phyloP scores from a whole-genome alignment of 306 rosid species.

The Alnus glutinosa region DNA sequence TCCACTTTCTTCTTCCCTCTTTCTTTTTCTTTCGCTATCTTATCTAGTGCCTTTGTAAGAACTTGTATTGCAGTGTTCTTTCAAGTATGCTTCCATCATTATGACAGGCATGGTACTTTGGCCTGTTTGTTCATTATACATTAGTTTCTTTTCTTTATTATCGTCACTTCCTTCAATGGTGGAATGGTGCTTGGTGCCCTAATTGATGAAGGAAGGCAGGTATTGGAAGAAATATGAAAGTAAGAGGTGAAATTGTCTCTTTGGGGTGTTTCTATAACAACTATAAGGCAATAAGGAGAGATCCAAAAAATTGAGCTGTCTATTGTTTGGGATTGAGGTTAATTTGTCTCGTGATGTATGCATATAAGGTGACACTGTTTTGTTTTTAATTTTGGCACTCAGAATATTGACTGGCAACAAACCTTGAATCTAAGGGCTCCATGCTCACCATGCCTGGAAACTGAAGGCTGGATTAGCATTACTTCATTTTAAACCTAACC shows the following conservation, averaged over 20 bases:
- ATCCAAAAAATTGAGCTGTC: neutral
- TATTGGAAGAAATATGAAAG: neutral
- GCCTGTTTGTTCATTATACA: neutral
- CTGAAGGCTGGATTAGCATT: neutral
- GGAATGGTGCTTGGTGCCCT: neutral
- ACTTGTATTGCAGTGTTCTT: neutral
- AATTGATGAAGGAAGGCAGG: neutral
- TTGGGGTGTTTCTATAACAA: neutral
- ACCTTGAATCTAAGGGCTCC: neutral
- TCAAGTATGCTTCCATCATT: neutral
- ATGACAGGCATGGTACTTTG: neutral
- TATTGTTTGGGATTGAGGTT: neutral
- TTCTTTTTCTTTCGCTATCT: too few species aligned
- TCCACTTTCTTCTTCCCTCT: too few species aligned
- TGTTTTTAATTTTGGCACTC: neutral
- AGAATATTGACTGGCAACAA: neutral
- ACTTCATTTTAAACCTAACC: neutral
- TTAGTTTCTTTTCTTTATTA: neutral
- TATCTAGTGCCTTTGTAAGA: neutral
- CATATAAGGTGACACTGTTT: neutral
- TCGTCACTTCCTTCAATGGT: neutral
- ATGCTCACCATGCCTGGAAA: neutral
- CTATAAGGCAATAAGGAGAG: neutral
- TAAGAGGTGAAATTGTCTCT: neutral
- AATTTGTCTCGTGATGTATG: neutral